These are phyloP conservation scores for Aspergillus sp. DNA, from an alignment of 2,329 filamentous ascomycete genomes.

Conservation along the genomic window DNA sequence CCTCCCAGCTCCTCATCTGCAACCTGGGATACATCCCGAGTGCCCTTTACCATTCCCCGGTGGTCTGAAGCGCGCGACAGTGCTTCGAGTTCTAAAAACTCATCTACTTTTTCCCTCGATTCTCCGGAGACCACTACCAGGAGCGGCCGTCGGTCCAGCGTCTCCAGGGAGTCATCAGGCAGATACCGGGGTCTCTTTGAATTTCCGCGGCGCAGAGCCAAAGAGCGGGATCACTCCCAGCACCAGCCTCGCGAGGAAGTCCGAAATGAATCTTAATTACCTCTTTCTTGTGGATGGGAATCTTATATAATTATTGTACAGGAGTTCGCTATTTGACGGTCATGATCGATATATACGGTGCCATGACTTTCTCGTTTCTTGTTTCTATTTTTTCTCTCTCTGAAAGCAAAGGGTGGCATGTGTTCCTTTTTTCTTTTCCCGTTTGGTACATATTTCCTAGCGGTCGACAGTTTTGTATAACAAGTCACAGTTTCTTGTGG, in stretches of 20 bases:
- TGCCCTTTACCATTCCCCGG: constrained; percentile 35
- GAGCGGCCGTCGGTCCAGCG: constrained; percentile 26
- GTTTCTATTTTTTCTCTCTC: not conserved
- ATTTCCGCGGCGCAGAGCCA: constrained; percentile 36
- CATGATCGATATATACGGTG: not conserved
- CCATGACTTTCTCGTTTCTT: not conserved
- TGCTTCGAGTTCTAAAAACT: constrained; percentile 41
- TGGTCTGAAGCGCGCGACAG: constrained; percentile 37
- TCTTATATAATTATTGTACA: not conserved
- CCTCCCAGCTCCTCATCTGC: constrained; percentile 39
- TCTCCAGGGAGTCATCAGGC: constrained; percentile 32
- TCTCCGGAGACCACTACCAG: constrained; percentile 30
- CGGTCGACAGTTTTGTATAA: constrained; percentile 13
- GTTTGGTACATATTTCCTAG: not conserved
- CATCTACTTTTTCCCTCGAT: constrained; percentile 41
- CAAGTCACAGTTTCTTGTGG: constrained; percentile 9
- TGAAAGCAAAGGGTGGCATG: not conserved
- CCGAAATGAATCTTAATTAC: constrained; percentile 23
- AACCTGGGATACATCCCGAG: constrained; percentile 37
- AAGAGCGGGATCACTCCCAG: constrained; percentile 32
- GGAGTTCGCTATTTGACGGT: not conserved
- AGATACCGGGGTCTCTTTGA: constrained; percentile 41
- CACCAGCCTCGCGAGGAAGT: constrained; percentile 29
- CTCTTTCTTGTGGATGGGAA: not conserved
- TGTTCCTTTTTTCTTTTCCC: not conserved